Base-by-base conservation (phyloP, 306 rosid species). In the Acacia confusa region DNA sequence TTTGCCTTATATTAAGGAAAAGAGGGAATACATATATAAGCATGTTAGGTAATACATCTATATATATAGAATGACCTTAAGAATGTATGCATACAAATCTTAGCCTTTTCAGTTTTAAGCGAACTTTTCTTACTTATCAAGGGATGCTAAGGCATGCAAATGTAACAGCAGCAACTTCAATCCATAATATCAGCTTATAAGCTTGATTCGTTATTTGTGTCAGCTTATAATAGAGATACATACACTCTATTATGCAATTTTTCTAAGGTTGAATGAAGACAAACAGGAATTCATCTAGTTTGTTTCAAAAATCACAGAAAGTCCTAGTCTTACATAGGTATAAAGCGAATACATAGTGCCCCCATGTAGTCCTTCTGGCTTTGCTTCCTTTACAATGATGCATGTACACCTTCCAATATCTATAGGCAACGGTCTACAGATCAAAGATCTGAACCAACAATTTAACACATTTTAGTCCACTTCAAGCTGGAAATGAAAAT, bases 401-500 rank as follows among this genome's bases (percentile, higher is more conserved):
- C 97, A 91, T 1, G 97, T 93, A 78, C 97, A 95, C 76, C 78
- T 88, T 78, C 99, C 99, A 24, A 93, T 86, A 84, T 95, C 99
- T 74, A 88, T 41, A 40, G 99, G 97, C 89, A 95, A 87, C 53
- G 95, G 93, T 84, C 97, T 85, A 76, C 92, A 91, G 28, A 95
- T 74, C 88, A 95, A 84, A 28, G 95, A 89, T 89, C 98, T 90
- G 84, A 80, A 76, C 45, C 65, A 10, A 38, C 78, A 74, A 14
- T 38, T 61, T 25, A 78, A 40, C 65, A 58, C 0, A 48, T 30
- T n/a, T 41, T 40, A 22, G 60, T 67, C 20, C 22, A 52, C n/a
- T 20, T 20, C 32, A 16, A 44, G 22, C 19, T n/a, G 27, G 4
- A 28, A 34, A 78, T 9, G 14, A 71, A 50, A 40, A 40, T 45